Evolutionary conservation across 805 yeast genomes (phyloP), one percentile per base, ranked within the genome.

Genomic region (Wickerhamiella sergipiensis): DNA sequence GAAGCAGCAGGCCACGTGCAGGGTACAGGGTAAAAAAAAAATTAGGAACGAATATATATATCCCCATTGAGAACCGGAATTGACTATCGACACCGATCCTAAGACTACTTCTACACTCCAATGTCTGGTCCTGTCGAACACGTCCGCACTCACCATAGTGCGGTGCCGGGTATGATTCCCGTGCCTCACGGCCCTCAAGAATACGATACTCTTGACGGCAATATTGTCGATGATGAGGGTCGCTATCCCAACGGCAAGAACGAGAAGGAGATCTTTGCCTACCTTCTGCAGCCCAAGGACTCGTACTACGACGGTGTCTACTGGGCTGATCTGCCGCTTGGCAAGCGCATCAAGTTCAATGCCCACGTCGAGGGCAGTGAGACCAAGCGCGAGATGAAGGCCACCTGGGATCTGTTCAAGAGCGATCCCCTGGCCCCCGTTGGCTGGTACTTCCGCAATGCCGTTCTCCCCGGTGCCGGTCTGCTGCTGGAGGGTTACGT

Each of bases 401-500:
- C 55, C 24, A 45, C 62, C 40, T 51, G 62, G 55, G 18, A 43
- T 15, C 59, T 63, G 64, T 51, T 67, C 55, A 57, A 55, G 53
- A 38, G 49, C 29, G 70, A 67, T 51, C 71, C 71, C 19, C 59
- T 67, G 12, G 53, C 62, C 38, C 69, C 69, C 13, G 46, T 65
- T 17, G 56, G 61, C 21, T 64, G 66, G 66, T 66, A 66, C 60
- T 55, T 66, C 53, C 57, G 64, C 52, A 62, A 65, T 54, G 58
- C 61, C 43, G 67, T 66, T 15, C 53, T 66, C n/a, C 69, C 70
- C 23, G 70, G 70, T 53, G 65, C 66, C 19, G 70, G 70, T 57
- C 60, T 66, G 22, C 62, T 65, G 47, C 63, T 66, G 33, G 70
- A 66, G 54, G 70, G 70, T 50, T 65, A 65, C 53, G 69, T 66